Conservation (phyloP, 1,284 basidiomycete genomes). For the Pyrrhoderma noxium region DNA sequence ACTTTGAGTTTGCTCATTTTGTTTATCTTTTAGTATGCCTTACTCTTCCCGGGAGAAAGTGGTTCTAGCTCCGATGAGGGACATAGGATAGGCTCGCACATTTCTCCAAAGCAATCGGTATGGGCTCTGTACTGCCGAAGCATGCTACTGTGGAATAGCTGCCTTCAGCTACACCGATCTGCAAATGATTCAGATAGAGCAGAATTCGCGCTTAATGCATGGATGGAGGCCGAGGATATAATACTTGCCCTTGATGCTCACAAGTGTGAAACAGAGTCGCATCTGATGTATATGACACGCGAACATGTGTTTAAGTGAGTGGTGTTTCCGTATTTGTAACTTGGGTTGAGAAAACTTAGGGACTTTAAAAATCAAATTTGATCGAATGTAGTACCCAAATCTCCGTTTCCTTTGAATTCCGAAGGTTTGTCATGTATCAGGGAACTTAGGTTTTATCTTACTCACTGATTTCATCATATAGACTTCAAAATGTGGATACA, state of each 20-base stretch:
- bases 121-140: constrained; percentile 74
- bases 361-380: constrained; percentile 14
- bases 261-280: constrained; percentile 57
- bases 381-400: constrained; percentile 49
- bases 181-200: constrained; percentile 44
- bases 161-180: constrained; percentile 41
- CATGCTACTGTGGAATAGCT: constrained; percentile 71
- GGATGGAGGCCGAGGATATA: constrained; percentile 55
- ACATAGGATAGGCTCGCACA: constrained; percentile 24
- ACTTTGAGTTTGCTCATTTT: constrained; percentile 10
- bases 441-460: constrained; percentile 18
- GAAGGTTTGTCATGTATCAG: constrained; percentile 42
- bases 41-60: constrained; percentile 59
- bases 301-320: constrained; percentile 73
- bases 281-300: constrained; percentile 56
- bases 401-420: constrained; percentile 55
- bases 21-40: constrained; percentile 39
- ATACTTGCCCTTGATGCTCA: constrained; percentile 60
- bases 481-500: constrained; percentile 30
- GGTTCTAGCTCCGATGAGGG: constrained; percentile 35
- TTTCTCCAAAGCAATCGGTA: constrained; percentile 61
- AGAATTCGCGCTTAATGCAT: constrained; percentile 52
- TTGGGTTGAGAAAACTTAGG: background rate
- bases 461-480: constrained; percentile 24
- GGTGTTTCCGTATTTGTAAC: background rate